These are phyloP conservation scores for Endothia cerciana DNA, from an alignment of 2,329 filamentous ascomycete genomes.

Conservation along the genomic window DNA sequence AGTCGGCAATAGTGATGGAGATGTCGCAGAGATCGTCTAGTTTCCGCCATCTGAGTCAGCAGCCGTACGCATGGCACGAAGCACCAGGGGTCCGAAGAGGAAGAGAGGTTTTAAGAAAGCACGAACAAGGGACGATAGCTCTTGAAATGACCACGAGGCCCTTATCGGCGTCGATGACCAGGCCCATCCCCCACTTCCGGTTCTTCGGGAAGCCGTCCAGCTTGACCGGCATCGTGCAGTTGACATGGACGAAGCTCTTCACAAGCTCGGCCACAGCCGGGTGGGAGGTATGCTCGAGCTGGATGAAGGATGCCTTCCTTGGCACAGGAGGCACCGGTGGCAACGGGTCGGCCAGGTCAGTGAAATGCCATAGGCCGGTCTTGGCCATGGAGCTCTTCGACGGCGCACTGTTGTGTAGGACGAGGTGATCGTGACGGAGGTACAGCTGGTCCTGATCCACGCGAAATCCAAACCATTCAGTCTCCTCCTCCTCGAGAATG, in stretches of 20 bases:
- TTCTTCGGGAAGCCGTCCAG: constrained; percentile 97
- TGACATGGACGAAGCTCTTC: constrained; percentile 90
- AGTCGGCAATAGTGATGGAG: constrained; percentile 93
- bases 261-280: constrained; percentile 92
- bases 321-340: constrained; percentile 73
- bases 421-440: too few species aligned
- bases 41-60: background rate
- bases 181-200: constrained; percentile 89
- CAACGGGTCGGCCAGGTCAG: constrained; percentile 79
- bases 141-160: constrained; percentile 92
- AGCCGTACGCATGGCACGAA: background rate
- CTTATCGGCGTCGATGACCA: constrained; percentile 97
- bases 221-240: constrained; percentile 92
- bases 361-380: constrained; percentile 93
- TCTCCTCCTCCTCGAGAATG: too few species aligned
- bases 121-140: constrained; percentile 75
- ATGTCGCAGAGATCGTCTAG: constrained; percentile 89
- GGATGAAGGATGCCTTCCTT: constrained; percentile 86
- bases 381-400: too few species aligned
- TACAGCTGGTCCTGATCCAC: too few species aligned
- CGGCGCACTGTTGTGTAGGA: too few species aligned
- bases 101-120: background rate
- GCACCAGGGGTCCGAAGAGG: constrained; percentile 45
- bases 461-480: too few species aligned
- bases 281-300: constrained; percentile 85